Percentiles rank a stretch among this genome's conserved stretches.
Conservation (phyloP, 78 protist species). For the Chrysochromulina parva region DNA sequence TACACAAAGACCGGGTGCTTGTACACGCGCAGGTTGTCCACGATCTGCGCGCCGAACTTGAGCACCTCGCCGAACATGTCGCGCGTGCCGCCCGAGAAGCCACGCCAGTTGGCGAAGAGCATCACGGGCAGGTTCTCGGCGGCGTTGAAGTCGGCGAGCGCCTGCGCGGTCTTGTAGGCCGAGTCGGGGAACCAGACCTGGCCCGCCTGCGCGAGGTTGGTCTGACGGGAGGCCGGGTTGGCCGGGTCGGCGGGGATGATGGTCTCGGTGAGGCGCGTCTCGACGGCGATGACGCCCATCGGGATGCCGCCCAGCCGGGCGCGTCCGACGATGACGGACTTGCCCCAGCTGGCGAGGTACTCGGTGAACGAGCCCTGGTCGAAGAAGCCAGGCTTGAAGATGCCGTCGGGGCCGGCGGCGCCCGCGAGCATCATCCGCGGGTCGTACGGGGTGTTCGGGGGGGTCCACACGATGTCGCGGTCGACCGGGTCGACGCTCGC, state of each 20-base stretch:
- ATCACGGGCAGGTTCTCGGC: constrained; percentile 68
- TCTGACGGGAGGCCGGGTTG: constrained; percentile 67
- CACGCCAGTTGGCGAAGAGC: constrained; percentile 97
- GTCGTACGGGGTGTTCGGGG: constrained; percentile 78
- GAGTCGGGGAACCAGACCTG: constrained; percentile 98
- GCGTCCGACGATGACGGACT: constrained; percentile 93
- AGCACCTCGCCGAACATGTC: constrained; percentile 97
- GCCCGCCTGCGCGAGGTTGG: constrained; percentile 81
- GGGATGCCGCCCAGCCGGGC: constrained; percentile 96
- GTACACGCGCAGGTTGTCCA: constrained; percentile 85
- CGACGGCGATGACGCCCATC: constrained; percentile 92
- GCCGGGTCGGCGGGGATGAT: constrained; percentile 94
- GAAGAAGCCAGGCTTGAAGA: constrained; percentile 81
- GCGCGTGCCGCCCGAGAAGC: constrained; percentile 96
- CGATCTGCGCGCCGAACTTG: constrained; percentile 93
- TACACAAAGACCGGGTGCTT: constrained; percentile 89
- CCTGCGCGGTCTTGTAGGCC: constrained; percentile 95
- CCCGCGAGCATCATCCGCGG: constrained; percentile 87
- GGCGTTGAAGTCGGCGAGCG: constrained; percentile 84
- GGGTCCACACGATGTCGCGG: constrained; percentile 60
- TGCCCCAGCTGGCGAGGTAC: constrained; percentile 92
- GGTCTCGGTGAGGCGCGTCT: constrained; percentile 82
- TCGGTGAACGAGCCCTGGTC: constrained; percentile 88
- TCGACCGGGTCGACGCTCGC: not conserved
- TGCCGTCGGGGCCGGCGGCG: constrained; percentile 2